Evolutionary conservation across 208 protist genomes (phyloP).

Genomic region (Herpetomonas samuelpessoai): DNA sequence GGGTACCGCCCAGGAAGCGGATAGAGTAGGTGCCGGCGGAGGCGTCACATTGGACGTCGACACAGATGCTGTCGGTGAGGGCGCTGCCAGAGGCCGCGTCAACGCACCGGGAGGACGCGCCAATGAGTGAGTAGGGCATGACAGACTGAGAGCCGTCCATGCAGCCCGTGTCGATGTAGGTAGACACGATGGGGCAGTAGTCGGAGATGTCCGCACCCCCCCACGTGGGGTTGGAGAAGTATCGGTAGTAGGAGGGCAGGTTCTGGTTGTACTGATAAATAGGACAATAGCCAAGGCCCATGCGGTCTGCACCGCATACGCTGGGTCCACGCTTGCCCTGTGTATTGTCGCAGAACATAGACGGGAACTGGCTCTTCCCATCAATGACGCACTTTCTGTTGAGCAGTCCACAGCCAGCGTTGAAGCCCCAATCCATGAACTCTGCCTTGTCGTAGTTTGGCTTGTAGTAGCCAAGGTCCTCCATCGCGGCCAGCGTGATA

Average conservation of each 20-base stretch:
- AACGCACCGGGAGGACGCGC: slow-evolving; percentile 6
- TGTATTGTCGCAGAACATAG: slow-evolving; percentile 29
- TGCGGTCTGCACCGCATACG: slow-evolving; percentile 22
- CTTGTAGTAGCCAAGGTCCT: slow-evolving; percentile 61
- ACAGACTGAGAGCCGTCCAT: slow-evolving; percentile 3
- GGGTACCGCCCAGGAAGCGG: slow-evolving; percentile 3
- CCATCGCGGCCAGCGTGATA: slow-evolving; percentile 61
- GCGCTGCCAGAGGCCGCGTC: neutral
- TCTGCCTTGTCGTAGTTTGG: slow-evolving; percentile 43
- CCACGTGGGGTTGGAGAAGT: slow-evolving; percentile 18
- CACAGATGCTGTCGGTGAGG: slow-evolving; percentile 5
- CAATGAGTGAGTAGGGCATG: slow-evolving; percentile 19
- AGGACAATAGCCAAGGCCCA: slow-evolving; percentile 21
- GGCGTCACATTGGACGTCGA: slow-evolving; percentile 4
- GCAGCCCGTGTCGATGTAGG: slow-evolving; percentile 15
- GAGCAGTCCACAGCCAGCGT: slow-evolving; percentile 38
- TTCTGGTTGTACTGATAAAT: neutral
- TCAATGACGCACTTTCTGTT: slow-evolving; percentile 20
- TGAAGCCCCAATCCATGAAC: slow-evolving; percentile 54
- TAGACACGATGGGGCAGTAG: slow-evolving; percentile 30
- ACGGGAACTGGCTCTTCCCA: slow-evolving; percentile 13
- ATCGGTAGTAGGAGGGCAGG: slow-evolving; percentile 17
- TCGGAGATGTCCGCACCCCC: slow-evolving; percentile 18
- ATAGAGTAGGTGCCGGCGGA: slow-evolving; percentile 1
- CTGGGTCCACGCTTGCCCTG: neutral